phyloP scores from a whole-genome alignment of 2,329 filamentous ascomycete species.

The Aurifilum marmelostoma region DNA sequence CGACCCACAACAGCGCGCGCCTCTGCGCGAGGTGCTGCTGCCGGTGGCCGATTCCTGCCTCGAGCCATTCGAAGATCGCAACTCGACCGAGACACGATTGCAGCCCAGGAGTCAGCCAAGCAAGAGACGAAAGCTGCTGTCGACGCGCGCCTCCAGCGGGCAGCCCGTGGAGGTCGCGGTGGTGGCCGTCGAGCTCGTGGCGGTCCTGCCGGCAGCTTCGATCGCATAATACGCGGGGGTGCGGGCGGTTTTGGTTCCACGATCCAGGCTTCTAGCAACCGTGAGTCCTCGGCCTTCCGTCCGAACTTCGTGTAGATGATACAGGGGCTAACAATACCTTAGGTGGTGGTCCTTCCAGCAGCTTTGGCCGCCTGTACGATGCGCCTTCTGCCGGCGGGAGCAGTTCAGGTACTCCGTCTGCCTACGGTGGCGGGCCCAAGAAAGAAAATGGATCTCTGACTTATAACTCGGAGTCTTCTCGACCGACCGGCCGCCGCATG shows the following conservation, averaged over 20 bases:
- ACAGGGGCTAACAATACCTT: conserved; percentile 8
- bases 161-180: conserved; percentile 33
- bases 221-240: conserved; percentile 24
- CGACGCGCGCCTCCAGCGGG: conserved; percentile 34
- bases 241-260: conserved; percentile 23
- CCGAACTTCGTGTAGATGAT: neutral
- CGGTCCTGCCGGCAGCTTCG: conserved; percentile 32
- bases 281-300: conserved; percentile 5
- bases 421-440: conserved; percentile 20
- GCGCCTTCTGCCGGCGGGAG: conserved; percentile 17
- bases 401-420: conserved; percentile 4
- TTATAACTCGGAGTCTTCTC: conserved; percentile 22
- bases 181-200: conserved; percentile 33
- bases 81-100: conserved; percentile 42
- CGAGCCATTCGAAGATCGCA: conserved; percentile 40
- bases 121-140: conserved; percentile 37
- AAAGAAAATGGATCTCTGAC: conserved; percentile 18
- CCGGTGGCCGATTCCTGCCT: conserved; percentile 37
- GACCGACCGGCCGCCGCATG: conserved; percentile 28
- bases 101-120: conserved; percentile 40
- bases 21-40: conserved; percentile 26
- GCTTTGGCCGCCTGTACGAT: conserved; percentile 28
- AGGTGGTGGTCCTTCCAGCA: conserved; percentile 15
- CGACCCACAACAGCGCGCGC: conserved; percentile 22
- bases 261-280: conserved; percentile 22